These are phyloP conservation scores for Paramecium sonneborni DNA, from an alignment of 73 alveolate genomes.

Conservation along the genomic window DNA sequence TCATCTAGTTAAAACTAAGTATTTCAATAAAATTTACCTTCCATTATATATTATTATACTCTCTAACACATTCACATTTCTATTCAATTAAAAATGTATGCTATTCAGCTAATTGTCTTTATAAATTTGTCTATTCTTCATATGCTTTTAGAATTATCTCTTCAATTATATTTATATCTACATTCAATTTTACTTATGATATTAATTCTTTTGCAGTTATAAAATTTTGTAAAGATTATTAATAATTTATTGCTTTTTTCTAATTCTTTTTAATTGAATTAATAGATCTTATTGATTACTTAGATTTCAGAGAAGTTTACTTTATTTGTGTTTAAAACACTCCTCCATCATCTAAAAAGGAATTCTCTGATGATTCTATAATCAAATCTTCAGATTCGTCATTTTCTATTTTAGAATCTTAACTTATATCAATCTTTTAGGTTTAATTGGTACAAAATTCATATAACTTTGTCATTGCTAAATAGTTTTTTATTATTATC, in stretches of 20 bases:
- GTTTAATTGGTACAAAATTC: neutral
- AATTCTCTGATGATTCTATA: neutral
- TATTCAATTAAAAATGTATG: constrained; percentile 2
- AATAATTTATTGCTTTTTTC: neutral
- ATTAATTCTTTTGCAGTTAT: constrained; percentile 1
- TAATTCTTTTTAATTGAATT: neutral
- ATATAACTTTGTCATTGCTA: constrained; percentile 10
- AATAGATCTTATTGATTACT: neutral
- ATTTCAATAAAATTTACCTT: neutral
- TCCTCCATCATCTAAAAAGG: neutral
- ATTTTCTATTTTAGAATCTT: neutral
- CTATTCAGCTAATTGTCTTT: neutral
- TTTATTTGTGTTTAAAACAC: neutral
- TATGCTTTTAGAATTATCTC: neutral
- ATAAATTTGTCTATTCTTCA: neutral
- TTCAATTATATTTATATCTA: neutral
- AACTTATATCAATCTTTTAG: neutral
- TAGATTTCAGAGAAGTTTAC: neutral
- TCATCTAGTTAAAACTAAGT: neutral
- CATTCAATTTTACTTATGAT: neutral
- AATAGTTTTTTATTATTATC: neutral
- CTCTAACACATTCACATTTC: neutral
- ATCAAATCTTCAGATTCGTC: neutral
- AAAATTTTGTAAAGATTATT: neutral
- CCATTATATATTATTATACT: neutral